Conservation (phyloP, 331 rosid genomes). For the Ulmus americana region DNA sequence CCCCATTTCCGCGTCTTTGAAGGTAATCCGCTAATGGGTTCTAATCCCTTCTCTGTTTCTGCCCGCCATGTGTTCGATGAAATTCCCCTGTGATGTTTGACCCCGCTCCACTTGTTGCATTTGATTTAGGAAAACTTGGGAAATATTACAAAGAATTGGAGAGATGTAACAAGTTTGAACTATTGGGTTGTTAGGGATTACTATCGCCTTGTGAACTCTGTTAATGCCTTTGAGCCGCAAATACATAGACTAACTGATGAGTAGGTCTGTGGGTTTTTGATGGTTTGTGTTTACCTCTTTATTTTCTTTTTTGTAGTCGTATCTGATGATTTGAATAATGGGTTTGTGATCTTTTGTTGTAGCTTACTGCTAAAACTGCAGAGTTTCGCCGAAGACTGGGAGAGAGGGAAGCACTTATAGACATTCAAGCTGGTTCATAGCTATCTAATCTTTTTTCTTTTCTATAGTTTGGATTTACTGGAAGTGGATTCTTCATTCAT, state of each 20-base stretch:
- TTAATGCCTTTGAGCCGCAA: conserved; percentile 59
- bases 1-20: conserved; percentile 36
- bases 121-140: conserved; percentile 55
- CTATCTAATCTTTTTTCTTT: not conserved
- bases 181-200: conserved; percentile 82
- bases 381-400: conserved; percentile 66
- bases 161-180: conserved; percentile 62
- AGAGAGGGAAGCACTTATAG: conserved; percentile 64
- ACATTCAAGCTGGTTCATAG: conserved; percentile 76
- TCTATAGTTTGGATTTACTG: no score
- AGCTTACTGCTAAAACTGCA: conserved; percentile 61
- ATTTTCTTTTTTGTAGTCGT: not conserved
- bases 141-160: conserved; percentile 41
- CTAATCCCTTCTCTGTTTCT: not conserved
- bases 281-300: not conserved
- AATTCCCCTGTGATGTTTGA: conserved; percentile 6
- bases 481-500: no score
- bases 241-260: conserved; percentile 58
- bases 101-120: not conserved
- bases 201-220: conserved; percentile 66
- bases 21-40: conserved; percentile 29
- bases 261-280: conserved; percentile 33
- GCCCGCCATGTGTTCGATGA: conserved; percentile 34
- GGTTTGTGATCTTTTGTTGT: conserved; percentile 1
- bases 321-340: not conserved